Evolutionary conservation across 805 yeast genomes (phyloP), one percentile per base, ranked within the genome.

Genomic region (Maudiozyma bulderi): DNA sequence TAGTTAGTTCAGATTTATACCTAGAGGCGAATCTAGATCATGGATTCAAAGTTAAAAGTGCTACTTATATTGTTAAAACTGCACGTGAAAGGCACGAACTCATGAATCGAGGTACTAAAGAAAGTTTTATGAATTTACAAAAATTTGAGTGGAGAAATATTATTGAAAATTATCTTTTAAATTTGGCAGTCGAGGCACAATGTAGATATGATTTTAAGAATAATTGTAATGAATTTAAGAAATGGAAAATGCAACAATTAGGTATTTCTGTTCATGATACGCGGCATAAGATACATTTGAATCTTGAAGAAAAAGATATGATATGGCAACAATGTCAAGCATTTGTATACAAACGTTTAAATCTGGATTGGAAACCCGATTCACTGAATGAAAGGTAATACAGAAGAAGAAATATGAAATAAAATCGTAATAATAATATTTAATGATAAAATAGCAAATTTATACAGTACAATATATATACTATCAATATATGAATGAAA

Each of bases 121-220:
- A 39, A 28, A 26, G 13, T 11, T 39, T 39, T 20, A 39, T 39
- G 42, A 15, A 54, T 5, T 57, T 75, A 14, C 63, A 73, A 8
- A 69, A 73, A 49, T 71, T 74, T 32, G 84, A 82, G 59, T 82
- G 87, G 85, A 68, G 88, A 52, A 79, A 81, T 57, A 73, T 83
- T 26, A 78, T 82, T 51, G 88, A 83, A 54, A 82, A 81, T 62
- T 82, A 75, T 54, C 54, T 80, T 32, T 61, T 81, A 38, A 79
- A 78, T 57, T 66, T 81, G 28, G 84, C 77, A 5, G 81, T 81
- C 47, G 86, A 81, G 55, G 77, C 79, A 20, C 86, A 82, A 58
- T 80, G 86, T 54, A 72, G 85, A 9, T 64, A 67, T 33, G 86
- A 83, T 55, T 83, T 78, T 60, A 76, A 76, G 54, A 8, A 39